These are phyloP conservation scores for Linnemannia elongata DNA, from an alignment of 192 early-diverging fungal genomes.

Conservation along the genomic window DNA sequence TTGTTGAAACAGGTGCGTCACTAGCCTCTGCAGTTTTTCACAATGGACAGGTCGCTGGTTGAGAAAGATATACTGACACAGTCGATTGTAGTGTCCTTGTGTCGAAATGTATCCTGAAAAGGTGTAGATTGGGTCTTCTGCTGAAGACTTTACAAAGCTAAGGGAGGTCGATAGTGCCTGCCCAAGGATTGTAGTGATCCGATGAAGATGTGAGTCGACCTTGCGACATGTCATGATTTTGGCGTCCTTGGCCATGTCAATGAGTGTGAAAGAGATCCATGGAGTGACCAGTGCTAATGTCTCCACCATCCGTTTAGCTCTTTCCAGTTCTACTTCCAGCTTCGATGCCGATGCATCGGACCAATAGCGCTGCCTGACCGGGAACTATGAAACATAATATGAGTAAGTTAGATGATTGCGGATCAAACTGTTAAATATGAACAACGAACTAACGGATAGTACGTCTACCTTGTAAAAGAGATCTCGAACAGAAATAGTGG, in stretches of 20 bases:
- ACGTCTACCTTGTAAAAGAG: slow-evolving; percentile 74
- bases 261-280: slow-evolving; percentile 55
- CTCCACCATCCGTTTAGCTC: slow-evolving; percentile 65
- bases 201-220: slow-evolving; percentile 36
- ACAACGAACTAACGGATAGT: neutral
- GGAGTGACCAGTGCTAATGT: slow-evolving; percentile 61
- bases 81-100: slow-evolving; percentile 40
- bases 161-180: slow-evolving; percentile 46
- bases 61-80: slow-evolving; percentile 40
- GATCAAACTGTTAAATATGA: neutral
- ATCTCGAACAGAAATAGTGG: slow-evolving; percentile 72
- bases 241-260: slow-evolving; percentile 45
- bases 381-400: slow-evolving; percentile 54
- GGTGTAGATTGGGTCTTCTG: neutral
- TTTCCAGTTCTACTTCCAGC: slow-evolving; percentile 62
- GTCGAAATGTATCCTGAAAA: slow-evolving; percentile 47
- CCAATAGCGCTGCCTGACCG: slow-evolving; percentile 68
- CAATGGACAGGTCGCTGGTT: slow-evolving; percentile 34
- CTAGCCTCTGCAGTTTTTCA: slow-evolving; percentile 14
- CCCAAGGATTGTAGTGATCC: slow-evolving; percentile 63
- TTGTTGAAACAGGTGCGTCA: slow-evolving; percentile 32
- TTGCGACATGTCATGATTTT: slow-evolving; percentile 56
- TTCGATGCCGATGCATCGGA: slow-evolving; percentile 37
- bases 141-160: neutral
- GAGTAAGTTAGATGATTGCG: neutral